Base-by-base conservation (phyloP, 257 asterid species). In the Solanum peruvianum region DNA sequence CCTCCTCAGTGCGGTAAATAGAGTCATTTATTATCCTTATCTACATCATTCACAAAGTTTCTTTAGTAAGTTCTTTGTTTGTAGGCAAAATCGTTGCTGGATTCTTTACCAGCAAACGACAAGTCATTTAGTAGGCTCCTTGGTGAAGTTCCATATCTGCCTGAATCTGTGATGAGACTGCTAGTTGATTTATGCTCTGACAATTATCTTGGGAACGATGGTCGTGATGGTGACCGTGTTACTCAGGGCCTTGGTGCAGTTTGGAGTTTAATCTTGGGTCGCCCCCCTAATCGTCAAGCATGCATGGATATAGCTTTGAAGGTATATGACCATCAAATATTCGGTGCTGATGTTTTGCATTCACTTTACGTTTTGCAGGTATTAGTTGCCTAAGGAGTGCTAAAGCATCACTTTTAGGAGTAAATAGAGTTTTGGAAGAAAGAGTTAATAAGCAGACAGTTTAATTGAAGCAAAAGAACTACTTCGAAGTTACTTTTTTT, bases 241-340 rank as follows among this genome's bases (percentile, higher is more conserved):
- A 95, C 99, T 90, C 99, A 97, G 92, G 99, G 99, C 82, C 99
- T 97, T 77, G 99, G 98, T 87, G 98, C 96, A 41, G 93, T 93
- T 82, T 96, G 99, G 99, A 93, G 97, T 92, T 93, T 97, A 92
- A 95, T 95, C 86, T 87, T 95, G 88, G 95, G 94, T 80, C 98
- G 98, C 69, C 99, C 98, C 80, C 91, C 90, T 86, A 86, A 92
- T 93, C 98, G 99, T 84, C 95, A 93, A 91, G 95, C 97, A 70
- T 96, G 98, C 87, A 86, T 97, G 89, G 99, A 96, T 92, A 97
- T 96, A 86, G 99, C 95, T 78, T 86, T 97, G 92, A 96, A 97
- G 98, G 99, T 95, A 91, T 84, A 87, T 88, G 67, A 31, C 83
- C 81, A 86, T 84, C 35, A 81, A 86, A 45, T 60, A 42, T 83